phyloP scores from a whole-genome alignment of 371 early-diverging fungal genomes.

The Lichtheimia ramosa region DNA sequence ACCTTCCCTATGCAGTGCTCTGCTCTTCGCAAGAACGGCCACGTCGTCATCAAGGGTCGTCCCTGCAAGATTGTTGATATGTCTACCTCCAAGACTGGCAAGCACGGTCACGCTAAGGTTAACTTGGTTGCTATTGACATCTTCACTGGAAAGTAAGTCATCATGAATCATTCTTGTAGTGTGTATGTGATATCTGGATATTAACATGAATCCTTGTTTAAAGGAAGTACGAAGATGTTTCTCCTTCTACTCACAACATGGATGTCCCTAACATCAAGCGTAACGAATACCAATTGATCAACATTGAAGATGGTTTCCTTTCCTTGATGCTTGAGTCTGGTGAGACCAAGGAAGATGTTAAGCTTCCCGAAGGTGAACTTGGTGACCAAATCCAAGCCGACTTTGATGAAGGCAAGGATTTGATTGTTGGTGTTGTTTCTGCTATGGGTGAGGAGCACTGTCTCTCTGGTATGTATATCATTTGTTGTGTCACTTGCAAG shows the following conservation, averaged over 20 bases:
- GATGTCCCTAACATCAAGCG: slow-evolving; percentile 95
- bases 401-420: slow-evolving; percentile 84
- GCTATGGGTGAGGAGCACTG: slow-evolving; percentile 96
- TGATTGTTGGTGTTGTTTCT: slow-evolving; percentile 82
- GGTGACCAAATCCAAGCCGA: slow-evolving; percentile 75
- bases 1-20: slow-evolving; percentile 98
- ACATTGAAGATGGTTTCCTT: slow-evolving; percentile 94
- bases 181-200: too few relatives aligned
- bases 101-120: slow-evolving; percentile 99
- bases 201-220: neutral
- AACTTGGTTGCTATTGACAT: slow-evolving; percentile 94
- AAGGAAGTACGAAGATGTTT: slow-evolving; percentile 89
- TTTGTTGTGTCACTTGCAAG: neutral
- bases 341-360: slow-evolving; percentile 93
- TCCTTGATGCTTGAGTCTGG: slow-evolving; percentile 82
- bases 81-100: slow-evolving; percentile 96
- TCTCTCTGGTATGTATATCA: slow-evolving; percentile 66
- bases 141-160: slow-evolving; percentile 91
- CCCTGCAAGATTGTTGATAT: slow-evolving; percentile 99
- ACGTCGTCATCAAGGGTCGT: slow-evolving; percentile 97
- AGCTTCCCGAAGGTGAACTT: slow-evolving; percentile 86
- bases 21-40: slow-evolving; percentile 97
- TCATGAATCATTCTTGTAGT: neutral
- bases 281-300: slow-evolving; percentile 81
- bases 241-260: slow-evolving; percentile 99